Conservation (phyloP, 2,329 filamentous ascomycete genomes). For the Stagonosporopsis rhizophila region DNA sequence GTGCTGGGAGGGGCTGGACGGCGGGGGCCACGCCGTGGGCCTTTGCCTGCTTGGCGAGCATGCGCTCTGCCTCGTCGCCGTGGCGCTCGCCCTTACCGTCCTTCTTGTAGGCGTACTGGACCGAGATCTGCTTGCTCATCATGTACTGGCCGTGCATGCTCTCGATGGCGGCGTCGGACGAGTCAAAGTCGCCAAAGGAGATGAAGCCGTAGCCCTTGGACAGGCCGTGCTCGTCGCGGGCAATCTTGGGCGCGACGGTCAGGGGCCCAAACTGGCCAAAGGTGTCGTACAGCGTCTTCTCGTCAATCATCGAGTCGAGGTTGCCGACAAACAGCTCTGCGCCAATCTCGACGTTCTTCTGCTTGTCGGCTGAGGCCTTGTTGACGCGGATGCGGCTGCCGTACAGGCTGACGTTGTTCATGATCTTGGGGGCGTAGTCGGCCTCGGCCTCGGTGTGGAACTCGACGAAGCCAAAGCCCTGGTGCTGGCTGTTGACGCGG, state of each 20-base stretch:
- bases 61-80: slow-evolving; percentile 90
- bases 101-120: slow-evolving; percentile 99
- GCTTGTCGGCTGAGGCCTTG: slow-evolving; percentile 92
- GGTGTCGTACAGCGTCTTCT: slow-evolving; percentile 94
- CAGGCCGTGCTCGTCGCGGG: slow-evolving; percentile 84
- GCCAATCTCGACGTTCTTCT: slow-evolving; percentile 90
- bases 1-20: slow-evolving; percentile 75
- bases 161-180: slow-evolving; percentile 86
- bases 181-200: slow-evolving; percentile 90
- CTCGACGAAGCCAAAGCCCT: slow-evolving; percentile 98
- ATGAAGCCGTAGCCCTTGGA: slow-evolving; percentile 98
- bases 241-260: slow-evolving; percentile 81
- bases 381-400: slow-evolving; percentile 97
- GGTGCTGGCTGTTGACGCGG: slow-evolving; percentile 93
- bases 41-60: slow-evolving; percentile 89
- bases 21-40: slow-evolving; percentile 91
- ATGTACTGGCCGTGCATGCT: slow-evolving; percentile 97
- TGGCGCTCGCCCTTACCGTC: slow-evolving; percentile 97
- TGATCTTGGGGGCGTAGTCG: slow-evolving; percentile 94
- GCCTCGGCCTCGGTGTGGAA: slow-evolving; percentile 95
- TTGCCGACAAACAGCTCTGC: slow-evolving; percentile 98
- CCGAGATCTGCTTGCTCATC: slow-evolving; percentile 94
- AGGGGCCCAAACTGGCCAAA: slow-evolving; percentile 92
- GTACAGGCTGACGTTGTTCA: slow-evolving; percentile 93
- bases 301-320: slow-evolving; percentile 90